Conservation (phyloP, 768 basidiomycete species). For the Lactarius hengduanensis region DNA sequence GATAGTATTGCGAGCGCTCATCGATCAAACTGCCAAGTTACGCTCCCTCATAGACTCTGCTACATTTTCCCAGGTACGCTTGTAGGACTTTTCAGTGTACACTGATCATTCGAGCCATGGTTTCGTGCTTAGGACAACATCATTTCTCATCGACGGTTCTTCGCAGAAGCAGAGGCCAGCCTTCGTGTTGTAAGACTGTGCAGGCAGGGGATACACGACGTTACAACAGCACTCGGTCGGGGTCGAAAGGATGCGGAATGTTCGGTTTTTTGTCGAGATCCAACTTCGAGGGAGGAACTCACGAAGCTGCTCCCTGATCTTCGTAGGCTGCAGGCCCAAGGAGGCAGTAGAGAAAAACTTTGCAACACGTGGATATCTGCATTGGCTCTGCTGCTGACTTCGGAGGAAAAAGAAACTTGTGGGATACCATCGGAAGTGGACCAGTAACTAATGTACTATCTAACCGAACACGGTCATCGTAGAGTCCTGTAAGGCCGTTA, state of each 20-base stretch:
- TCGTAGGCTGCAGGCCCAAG: not conserved
- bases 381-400: not conserved
- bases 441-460: not conserved
- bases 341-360: slow-evolving; percentile 4
- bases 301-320: not conserved
- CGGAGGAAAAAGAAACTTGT: not conserved
- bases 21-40: slow-evolving; percentile 5
- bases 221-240: not conserved
- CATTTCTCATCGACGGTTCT: not conserved
- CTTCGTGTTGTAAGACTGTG: not conserved
- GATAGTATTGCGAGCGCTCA: not conserved
- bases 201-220: not conserved
- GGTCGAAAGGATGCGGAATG: not conserved
- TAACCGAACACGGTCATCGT: not conserved
- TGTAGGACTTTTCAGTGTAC: not conserved
- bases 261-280: not conserved
- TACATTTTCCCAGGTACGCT: slow-evolving; percentile 4
- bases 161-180: not conserved
- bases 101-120: not conserved
- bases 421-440: slow-evolving; percentile 1
- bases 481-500: not conserved
- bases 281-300: not conserved
- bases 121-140: not conserved
- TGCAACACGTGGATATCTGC: slow-evolving; percentile 10
- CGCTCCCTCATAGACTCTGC: slow-evolving; percentile 14